A percentile compares a stretch with the other conserved stretches of the same genome.
phyloP scores from a whole-genome alignment of 1,284 basidiomycete species.

The Schizophyllum amplum region DNA sequence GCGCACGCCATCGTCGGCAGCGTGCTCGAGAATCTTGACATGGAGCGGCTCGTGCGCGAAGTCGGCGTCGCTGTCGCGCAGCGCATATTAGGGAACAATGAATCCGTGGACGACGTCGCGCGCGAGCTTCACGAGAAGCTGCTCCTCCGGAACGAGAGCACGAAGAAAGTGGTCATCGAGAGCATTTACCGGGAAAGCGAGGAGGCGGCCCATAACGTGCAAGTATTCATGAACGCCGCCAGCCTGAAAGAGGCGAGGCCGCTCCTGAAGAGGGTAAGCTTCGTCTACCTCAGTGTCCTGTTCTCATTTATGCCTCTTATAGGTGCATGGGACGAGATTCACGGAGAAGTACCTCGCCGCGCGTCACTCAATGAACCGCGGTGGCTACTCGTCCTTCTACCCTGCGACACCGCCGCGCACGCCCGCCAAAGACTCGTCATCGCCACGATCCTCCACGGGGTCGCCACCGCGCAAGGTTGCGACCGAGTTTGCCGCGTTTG shows the following conservation, averaged over 20 bases:
- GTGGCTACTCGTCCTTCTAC: constrained; percentile 42
- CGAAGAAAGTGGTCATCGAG: constrained; percentile 94
- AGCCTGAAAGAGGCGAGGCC: constrained; percentile 73
- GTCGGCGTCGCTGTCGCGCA: constrained; percentile 92
- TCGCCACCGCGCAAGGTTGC: constrained; percentile 81
- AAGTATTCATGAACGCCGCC: constrained; percentile 74
- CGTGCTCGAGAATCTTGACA: constrained; percentile 96
- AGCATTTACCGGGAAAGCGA: constrained; percentile 91
- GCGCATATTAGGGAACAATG: constrained; percentile 81
- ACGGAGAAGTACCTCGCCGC: constrained; percentile 89
- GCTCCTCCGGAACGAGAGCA: constrained; percentile 89
- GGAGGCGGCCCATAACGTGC: constrained; percentile 86
- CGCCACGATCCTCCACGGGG: constrained; percentile 15
- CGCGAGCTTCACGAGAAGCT: constrained; percentile 88
- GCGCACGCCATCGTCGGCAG: constrained; percentile 97
- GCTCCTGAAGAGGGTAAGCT: constrained; percentile 69
- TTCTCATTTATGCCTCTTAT: constrained; percentile 9
- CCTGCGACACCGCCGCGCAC: constrained; percentile 41
- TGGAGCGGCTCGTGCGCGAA: constrained; percentile 93
- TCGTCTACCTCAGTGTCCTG: not conserved
- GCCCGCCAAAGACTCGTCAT: constrained; percentile 25
- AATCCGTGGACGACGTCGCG: constrained; percentile 95
- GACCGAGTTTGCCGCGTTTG: constrained; percentile 84
- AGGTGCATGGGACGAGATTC: constrained; percentile 90
- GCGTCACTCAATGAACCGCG: constrained; percentile 46